Base-by-base conservation (phyloP, 139 green algal species). In the Chlamydomonas sphaeroides region DNA sequence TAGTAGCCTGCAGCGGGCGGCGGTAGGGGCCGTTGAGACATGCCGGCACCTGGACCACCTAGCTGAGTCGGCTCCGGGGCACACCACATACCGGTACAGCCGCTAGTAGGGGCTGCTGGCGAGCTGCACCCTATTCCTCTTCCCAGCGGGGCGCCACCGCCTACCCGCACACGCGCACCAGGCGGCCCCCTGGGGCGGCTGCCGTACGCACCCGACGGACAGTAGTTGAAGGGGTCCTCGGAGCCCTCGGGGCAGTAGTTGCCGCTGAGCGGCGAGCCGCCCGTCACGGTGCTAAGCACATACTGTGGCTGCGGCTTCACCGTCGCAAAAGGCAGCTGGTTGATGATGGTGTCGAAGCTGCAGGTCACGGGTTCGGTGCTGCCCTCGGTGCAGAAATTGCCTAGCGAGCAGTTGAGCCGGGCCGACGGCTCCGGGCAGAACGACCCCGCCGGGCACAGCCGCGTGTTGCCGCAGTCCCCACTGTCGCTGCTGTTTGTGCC, bases 1-100 rank as follows among this genome's bases (percentile, higher is more conserved):
- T 84, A 88, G 77, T 78, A 81, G 45, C 86, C 86, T 57, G 42
- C 56, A 30, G 28, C 21, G 67, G 45, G 14, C 45, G 45, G 45
- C 11, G n/a, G n/a, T n/a, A n/a, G n/a, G n/a, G n/a, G n/a, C n/a
- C n/a, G n/a, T n/a, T n/a, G n/a, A n/a, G n/a, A n/a, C n/a, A n/a
- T n/a, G n/a, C n/a, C n/a, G n/a, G n/a, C n/a, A n/a, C n/a, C n/a
- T n/a, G n/a, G n/a, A n/a, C n/a, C n/a, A n/a, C n/a, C n/a, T n/a
- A n/a, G n/a, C n/a, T n/a, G n/a, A n/a, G n/a, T n/a, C n/a, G n/a
- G n/a, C n/a, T n/a, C n/a, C n/a, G n/a, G n/a, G n/a, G n/a, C n/a
- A n/a, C n/a, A n/a, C n/a, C n/a, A n/a, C n/a, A n/a, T n/a, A n/a
- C n/a, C n/a, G n/a, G n/a, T n/a, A n/a, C n/a, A n/a, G n/a, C n/a